phyloP scores from a whole-genome alignment of 2,329 filamentous ascomycete species.

The Colletotrichum horii region DNA sequence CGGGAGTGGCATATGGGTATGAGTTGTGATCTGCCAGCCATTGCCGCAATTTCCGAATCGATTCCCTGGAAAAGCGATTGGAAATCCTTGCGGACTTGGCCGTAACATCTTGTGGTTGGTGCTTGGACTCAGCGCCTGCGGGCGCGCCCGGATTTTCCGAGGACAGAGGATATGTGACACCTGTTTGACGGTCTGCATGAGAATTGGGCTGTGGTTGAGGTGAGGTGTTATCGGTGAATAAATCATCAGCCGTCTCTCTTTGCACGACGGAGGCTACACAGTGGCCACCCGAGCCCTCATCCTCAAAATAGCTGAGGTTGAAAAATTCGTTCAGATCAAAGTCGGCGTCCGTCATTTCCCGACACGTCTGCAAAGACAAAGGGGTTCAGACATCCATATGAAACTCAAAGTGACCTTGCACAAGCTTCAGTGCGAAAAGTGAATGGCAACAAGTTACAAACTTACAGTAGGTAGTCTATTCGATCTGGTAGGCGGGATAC shows the following conservation, averaged over 20 bases:
- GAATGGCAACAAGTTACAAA: neutral
- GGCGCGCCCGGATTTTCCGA: neutral
- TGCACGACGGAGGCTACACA: neutral
- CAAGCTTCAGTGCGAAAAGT: neutral
- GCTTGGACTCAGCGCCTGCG: neutral
- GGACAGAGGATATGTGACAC: neutral
- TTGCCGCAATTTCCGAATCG: neutral
- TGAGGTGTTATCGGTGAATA: neutral
- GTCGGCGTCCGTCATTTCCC: neutral
- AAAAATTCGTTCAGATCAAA: neutral
- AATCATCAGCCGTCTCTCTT: neutral
- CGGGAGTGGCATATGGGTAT: neutral
- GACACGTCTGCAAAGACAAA: neutral
- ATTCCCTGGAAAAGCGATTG: neutral
- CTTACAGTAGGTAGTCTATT: neutral
- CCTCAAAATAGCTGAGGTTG: neutral
- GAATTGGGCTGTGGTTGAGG: neutral
- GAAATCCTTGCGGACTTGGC: neutral
- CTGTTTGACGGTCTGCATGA: neutral
- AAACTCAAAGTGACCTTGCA: neutral
- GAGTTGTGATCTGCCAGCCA: neutral
- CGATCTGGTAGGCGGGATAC: neutral
- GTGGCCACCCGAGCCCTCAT: accelerated
- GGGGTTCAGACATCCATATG: neutral
- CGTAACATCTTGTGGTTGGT: neutral